Conservation (phyloP, 2,329 filamentous ascomycete species). For the Sporothrix inflata region DNA sequence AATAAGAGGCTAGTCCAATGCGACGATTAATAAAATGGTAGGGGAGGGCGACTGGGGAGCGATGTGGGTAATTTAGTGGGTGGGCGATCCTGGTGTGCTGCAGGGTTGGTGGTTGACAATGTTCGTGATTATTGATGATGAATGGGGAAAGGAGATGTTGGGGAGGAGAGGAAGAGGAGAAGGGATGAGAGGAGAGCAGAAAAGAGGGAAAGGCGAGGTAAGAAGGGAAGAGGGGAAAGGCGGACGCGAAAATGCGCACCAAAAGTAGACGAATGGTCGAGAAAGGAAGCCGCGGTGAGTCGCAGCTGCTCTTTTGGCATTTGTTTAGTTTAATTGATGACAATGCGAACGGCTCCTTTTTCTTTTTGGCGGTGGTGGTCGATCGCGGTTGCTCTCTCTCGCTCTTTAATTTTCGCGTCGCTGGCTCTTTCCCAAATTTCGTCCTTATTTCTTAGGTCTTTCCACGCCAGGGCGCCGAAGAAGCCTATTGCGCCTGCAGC, state of each 20-base stretch:
- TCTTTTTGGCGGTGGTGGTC: slow-evolving; percentile 13
- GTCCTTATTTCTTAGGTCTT: slow-evolving; percentile 9
- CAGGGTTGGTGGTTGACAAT: slow-evolving; percentile 21
- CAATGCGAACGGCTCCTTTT: slow-evolving; percentile 28
- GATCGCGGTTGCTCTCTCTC: slow-evolving; percentile 33
- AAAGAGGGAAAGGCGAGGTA: slow-evolving; percentile 1
- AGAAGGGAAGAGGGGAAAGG: not conserved
- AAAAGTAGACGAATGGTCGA: slow-evolving; percentile 4
- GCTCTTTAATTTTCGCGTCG: slow-evolving; percentile 32
- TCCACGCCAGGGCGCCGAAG: not conserved
- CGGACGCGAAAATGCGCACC: not conserved
- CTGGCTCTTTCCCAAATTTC: not conserved
- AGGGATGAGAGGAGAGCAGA: not conserved
- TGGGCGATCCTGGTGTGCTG: slow-evolving; percentile 17
- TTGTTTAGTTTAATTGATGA: slow-evolving; percentile 34
- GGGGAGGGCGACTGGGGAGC: not conserved
- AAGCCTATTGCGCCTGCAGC: not conserved
- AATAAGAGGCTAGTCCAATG: slow-evolving; percentile 25
- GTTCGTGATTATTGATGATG: slow-evolving; percentile 21
- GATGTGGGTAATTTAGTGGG: slow-evolving; percentile 25
- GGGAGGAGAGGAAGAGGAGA: not conserved
- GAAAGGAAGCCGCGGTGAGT: slow-evolving; percentile 24
- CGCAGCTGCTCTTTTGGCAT: slow-evolving; percentile 25
- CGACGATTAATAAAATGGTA: slow-evolving; percentile 26
- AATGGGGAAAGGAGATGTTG: not conserved